These are phyloP conservation scores for Chlamydomonas reinhardtii DNA, from an alignment of 163 green algal species.

Conservation along the genomic window DNA sequence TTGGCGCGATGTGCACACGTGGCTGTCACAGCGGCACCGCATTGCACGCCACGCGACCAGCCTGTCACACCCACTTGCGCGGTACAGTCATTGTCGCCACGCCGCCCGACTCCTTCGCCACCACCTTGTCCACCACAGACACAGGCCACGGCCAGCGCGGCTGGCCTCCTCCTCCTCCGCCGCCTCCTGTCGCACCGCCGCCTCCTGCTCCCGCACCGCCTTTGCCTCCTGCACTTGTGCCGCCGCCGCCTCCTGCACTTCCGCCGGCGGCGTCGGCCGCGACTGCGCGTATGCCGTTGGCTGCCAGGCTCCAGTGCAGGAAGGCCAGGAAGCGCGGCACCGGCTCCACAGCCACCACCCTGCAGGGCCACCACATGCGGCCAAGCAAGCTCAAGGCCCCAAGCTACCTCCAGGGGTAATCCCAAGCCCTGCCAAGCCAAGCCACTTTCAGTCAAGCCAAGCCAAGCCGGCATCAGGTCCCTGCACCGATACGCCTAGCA, in stretches of 20 bases:
- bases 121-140: neutral
- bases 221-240: neutral
- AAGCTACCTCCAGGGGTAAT: no score
- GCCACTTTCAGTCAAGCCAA: no score
- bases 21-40: no score
- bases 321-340: conserved; percentile 80
- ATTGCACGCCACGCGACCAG: no score
- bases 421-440: no score
- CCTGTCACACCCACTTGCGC: conserved; percentile 29
- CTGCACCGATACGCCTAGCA: no score
- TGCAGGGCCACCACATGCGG: conserved; percentile 27
- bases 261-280: neutral
- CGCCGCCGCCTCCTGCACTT: neutral
- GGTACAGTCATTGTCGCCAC: conserved; percentile 22
- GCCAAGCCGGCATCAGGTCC: no score
- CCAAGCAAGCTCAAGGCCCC: neutral
- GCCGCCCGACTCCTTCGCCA: neutral
- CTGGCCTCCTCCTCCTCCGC: neutral
- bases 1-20: no score
- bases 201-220: neutral
- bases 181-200: neutral
- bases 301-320: conserved; percentile 69
- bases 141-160: neutral
- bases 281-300: conserved; percentile 65
- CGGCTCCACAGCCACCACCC: conserved; percentile 82